Conservation (phyloP, 148 eudicot species). For the Chenopodium quinoa region DNA sequence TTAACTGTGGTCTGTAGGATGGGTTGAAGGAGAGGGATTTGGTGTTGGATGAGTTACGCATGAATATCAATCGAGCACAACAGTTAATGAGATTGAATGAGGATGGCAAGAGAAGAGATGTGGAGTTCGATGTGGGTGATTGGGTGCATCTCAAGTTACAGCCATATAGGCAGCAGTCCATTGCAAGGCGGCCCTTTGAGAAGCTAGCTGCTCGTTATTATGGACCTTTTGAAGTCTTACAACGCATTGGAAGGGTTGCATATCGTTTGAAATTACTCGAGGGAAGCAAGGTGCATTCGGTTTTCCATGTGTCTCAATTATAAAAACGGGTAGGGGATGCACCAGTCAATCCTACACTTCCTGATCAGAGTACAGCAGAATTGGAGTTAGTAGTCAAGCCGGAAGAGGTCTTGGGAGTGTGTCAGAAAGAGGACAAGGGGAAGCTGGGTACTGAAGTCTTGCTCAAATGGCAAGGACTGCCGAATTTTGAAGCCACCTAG, state of each 20-base stretch:
- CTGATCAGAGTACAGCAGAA: too few relatives aligned
- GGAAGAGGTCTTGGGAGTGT: too few relatives aligned
- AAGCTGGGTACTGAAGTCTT: too few relatives aligned
- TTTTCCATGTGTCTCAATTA: neutral
- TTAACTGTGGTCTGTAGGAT: too few relatives aligned
- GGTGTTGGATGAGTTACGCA: neutral
- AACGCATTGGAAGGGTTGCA: neutral
- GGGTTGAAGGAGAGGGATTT: neutral
- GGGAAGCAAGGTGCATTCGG: neutral
- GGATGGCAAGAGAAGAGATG: neutral
- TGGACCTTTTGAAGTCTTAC: neutral
- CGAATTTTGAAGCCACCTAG: neutral
- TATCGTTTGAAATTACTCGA: neutral
- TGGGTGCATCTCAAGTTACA: neutral
- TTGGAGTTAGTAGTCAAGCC: too few relatives aligned
- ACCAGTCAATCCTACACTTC: too few relatives aligned
- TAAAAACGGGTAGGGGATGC: too few relatives aligned
- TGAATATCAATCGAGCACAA: neutral
- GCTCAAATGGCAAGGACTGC: neutral
- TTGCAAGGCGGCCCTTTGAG: neutral
- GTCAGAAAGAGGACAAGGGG: too few relatives aligned
- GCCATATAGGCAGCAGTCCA: neutral
- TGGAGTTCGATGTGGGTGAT: neutral
- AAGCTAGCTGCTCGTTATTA: neutral
- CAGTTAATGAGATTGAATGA: too few relatives aligned